Conservation (phyloP, 2,329 filamentous ascomycete species). For the Colletotrichum chrysophilum region DNA sequence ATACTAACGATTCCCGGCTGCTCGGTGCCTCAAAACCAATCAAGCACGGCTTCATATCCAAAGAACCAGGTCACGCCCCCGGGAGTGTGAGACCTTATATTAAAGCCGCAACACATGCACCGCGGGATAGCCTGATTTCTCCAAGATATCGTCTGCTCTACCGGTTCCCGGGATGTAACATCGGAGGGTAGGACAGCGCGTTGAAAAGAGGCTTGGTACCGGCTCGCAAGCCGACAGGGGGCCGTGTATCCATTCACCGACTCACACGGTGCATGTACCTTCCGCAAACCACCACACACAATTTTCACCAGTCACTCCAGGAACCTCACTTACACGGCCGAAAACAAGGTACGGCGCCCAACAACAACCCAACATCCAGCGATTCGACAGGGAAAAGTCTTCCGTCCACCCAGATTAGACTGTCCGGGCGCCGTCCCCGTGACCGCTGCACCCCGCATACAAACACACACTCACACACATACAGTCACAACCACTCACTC, state of each 20-base stretch:
- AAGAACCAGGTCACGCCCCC: neutral
- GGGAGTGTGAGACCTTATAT: neutral
- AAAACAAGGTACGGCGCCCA: neutral
- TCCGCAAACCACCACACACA: neutral
- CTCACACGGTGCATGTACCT: conserved; percentile 1
- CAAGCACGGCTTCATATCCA: neutral
- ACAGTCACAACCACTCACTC: neutral
- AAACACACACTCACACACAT: neutral
- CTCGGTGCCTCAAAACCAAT: neutral
- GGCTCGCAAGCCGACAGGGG: neutral
- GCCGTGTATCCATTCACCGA: neutral
- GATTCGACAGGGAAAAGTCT: neutral
- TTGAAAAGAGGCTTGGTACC: conserved; percentile 1
- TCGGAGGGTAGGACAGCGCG: conserved; percentile 2
- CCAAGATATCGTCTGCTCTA: neutral
- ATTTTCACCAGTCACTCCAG: neutral
- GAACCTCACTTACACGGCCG: conserved; percentile 18
- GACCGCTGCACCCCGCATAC: neutral
- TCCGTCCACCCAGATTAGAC: neutral
- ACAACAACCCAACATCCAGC: neutral
- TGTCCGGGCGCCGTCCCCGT: neutral
- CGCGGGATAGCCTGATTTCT: neutral
- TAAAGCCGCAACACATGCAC: neutral
- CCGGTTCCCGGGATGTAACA: neutral
- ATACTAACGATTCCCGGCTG: neutral